These are phyloP conservation scores for Nidularia sp. DNA, from an alignment of 768 basidiomycete genomes.

Conservation along the genomic window DNA sequence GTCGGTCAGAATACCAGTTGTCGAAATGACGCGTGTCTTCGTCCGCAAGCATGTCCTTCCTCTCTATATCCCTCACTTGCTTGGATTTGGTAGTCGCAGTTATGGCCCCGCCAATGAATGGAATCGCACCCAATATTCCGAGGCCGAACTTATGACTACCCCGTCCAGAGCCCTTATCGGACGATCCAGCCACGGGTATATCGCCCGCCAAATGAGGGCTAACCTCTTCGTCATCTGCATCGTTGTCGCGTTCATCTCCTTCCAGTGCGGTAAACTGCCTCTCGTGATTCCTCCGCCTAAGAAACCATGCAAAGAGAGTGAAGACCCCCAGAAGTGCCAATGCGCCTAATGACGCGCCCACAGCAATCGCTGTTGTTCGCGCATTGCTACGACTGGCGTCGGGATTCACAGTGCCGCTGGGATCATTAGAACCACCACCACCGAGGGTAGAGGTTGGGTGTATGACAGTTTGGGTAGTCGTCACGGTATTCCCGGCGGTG, in stretches of 20 bases:
- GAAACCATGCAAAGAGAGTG: slow-evolving; percentile 37
- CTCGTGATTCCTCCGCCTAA: slow-evolving; percentile 26
- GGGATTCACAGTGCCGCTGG: slow-evolving; percentile 7
- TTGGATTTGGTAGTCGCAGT: slow-evolving; percentile 10
- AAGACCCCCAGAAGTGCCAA: slow-evolving; percentile 47
- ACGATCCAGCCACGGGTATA: slow-evolving; percentile 25
- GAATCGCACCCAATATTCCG: slow-evolving; percentile 12
- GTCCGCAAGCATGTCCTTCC: slow-evolving; percentile 75
- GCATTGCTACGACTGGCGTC: slow-evolving; percentile 14
- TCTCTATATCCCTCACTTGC: slow-evolving; percentile 14
- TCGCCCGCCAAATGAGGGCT: slow-evolving; percentile 22
- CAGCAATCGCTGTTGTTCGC: slow-evolving; percentile 43
- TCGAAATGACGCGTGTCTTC: slow-evolving; percentile 62
- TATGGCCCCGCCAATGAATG: slow-evolving; percentile 17
- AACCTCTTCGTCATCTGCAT: slow-evolving; percentile 26
- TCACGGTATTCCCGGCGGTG: background rate
- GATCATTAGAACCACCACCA: slow-evolving; percentile 8
- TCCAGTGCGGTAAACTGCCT: slow-evolving; percentile 23
- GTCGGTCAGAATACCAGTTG: slow-evolving; percentile 28
- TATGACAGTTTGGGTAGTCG: slow-evolving; percentile 2
- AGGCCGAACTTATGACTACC: slow-evolving; percentile 11
- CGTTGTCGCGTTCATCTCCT: slow-evolving; percentile 16
- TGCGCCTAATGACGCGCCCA: slow-evolving; percentile 61
- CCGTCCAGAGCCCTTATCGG: slow-evolving; percentile 7
- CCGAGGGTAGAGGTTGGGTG: slow-evolving; percentile 16